Evolutionary conservation across 139 green algal species (phyloP), one percentile per base, ranked within the genome.

Genomic region (Tetradesmus obliquus): DNA sequence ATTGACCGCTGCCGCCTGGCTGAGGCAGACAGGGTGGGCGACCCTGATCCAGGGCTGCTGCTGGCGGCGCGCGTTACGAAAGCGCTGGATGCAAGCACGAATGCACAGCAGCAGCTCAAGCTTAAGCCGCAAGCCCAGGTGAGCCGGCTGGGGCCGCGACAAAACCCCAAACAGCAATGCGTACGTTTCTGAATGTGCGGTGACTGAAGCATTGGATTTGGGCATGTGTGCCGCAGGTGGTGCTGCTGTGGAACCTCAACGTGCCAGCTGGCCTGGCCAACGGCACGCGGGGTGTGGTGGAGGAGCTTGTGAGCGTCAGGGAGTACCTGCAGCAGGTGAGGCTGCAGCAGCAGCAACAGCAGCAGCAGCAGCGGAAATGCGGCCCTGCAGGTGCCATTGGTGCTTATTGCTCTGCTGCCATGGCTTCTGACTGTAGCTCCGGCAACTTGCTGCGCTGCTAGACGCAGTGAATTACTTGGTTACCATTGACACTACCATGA

Each of bases 241-340:
- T 88, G 20, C 83, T 88, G 83, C 83, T 88, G 8, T 88, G 57
- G 57, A 88, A 88, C 83, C 57, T 88, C 6, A 57, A 88, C 24
- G 83, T 88, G n/a, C 12, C 19, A 13, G 57, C 6, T 45, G 83
- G 83, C 8, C 83, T 88, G 6, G 83, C 83, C n/a, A 88, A 88
- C 22, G 83, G 83, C 83, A 88, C 83, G 8, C n/a, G 83, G 13
- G 83, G 83, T 10, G 57, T 55, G 13, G 83, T 88, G 10, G 22
- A 79, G 3, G 20, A n/a, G 8, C 10, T 76, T 5, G 83, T 9
- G 7, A 58, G 58, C n/a, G 72, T 88, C 17, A 55, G n/a, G 0
- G 83, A 88, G n/a, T 88, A 88, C 83, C 24, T 88, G 17, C 20
- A 57, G 24, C 57, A 72, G 82, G 82, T 85, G 10, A 85, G 2